phyloP scores from a whole-genome alignment of 2,329 filamentous ascomycete species.

The Trichoderma semiorbis region DNA sequence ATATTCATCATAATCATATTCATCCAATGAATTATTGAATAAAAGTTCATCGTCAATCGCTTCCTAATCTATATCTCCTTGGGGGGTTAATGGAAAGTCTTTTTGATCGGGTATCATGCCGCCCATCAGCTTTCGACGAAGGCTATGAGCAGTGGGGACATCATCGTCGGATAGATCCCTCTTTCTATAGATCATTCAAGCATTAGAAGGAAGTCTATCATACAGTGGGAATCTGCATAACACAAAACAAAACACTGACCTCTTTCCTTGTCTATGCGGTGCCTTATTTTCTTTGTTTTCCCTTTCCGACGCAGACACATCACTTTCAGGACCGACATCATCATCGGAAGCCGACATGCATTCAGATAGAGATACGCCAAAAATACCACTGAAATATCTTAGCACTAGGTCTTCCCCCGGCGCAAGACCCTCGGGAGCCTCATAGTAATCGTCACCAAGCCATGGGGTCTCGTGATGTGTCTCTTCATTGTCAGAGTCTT shows the following conservation, averaged over 20 bases:
- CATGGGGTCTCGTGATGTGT: background rate
- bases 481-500: background rate
- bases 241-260: background rate
- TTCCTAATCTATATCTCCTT: background rate
- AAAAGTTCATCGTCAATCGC: background rate
- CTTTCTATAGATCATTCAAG: background rate
- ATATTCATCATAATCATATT: too few species aligned
- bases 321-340: background rate
- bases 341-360: background rate
- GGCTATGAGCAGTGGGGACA: background rate
- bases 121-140: background rate
- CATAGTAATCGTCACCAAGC: too few species aligned
- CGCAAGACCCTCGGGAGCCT: too few species aligned
- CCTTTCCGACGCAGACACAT: background rate
- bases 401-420: too few species aligned
- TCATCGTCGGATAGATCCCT: background rate
- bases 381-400: too few species aligned
- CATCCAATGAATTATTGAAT: background rate
- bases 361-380: too few species aligned
- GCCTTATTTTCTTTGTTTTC: background rate
- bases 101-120: too few species aligned
- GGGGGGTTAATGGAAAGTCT: too few species aligned
- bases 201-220: background rate
- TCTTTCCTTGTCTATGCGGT: background rate
- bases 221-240: background rate